phyloP scores from a whole-genome alignment of 2,329 filamentous ascomycete genomes.

The Myriangium duriaei region DNA sequence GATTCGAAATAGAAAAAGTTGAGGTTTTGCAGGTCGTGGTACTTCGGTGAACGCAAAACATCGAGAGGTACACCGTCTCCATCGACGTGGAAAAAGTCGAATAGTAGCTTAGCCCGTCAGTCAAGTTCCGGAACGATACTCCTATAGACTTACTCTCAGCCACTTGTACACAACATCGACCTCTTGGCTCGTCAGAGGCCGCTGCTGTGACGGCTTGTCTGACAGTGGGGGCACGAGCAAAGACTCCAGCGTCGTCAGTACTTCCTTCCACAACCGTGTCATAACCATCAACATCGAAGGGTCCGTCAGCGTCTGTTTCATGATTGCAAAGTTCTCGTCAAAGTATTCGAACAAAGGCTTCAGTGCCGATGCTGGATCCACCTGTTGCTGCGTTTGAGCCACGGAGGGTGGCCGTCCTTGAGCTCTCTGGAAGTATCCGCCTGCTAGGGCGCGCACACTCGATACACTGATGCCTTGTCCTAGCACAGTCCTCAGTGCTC shows the following conservation, averaged over 20 bases:
- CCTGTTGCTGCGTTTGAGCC: conserved; percentile 26
- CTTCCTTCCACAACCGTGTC: conserved; percentile 96
- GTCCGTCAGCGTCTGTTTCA: conserved; percentile 91
- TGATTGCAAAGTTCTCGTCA: conserved; percentile 96
- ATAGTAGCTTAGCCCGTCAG: conserved; percentile 56
- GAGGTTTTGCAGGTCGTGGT: conserved; percentile 88
- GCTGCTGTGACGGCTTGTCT: conserved; percentile 82
- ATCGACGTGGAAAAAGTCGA: conserved; percentile 88
- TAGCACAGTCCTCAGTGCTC: conserved; percentile 63
- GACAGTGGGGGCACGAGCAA: conserved; percentile 87
- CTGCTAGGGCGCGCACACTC: conserved; percentile 36
- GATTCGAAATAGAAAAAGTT: conserved; percentile 98
- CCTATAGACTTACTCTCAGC: conserved; percentile 46
- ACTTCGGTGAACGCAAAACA: conserved; percentile 92
- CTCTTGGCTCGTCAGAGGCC: conserved; percentile 72
- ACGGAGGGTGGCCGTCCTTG: conserved; percentile 30
- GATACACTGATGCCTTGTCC: conserved; percentile 61
- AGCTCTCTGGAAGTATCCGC: conserved; percentile 49
- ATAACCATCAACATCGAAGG: conserved; percentile 98
- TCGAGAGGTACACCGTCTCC: conserved; percentile 88
- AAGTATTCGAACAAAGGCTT: conserved; percentile 86
- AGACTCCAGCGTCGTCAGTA: conserved; percentile 78
- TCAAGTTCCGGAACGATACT: no score
- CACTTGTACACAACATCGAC: conserved; percentile 91
- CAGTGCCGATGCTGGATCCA: conserved; percentile 68